These are phyloP conservation scores for Aureobasidium namibiae DNA, from an alignment of 2,329 filamentous ascomycete genomes.

Conservation along the genomic window DNA sequence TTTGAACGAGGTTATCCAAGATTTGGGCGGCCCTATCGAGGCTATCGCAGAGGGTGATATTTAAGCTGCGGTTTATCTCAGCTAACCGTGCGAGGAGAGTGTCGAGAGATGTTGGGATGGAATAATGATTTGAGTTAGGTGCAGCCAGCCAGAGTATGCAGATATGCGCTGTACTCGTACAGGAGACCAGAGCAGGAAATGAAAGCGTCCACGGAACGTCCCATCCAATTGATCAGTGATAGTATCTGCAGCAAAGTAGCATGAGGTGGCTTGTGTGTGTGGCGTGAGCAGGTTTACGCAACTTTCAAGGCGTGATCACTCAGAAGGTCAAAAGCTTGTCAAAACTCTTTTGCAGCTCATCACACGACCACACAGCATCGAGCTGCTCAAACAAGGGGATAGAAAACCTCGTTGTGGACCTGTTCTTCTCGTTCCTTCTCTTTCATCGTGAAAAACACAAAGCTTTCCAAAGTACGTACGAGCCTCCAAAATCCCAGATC, in stretches of 20 bases:
- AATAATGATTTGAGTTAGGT: no score
- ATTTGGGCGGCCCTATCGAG: neutral
- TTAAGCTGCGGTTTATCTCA: neutral
- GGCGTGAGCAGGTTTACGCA: neutral
- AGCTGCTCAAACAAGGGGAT: no score
- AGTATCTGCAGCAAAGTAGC: no score
- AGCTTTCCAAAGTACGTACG: neutral
- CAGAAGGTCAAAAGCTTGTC: neutral
- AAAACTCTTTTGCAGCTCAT: neutral
- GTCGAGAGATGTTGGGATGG: neutral
- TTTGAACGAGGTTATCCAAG: neutral
- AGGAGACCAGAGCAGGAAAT: no score
- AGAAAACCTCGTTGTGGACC: neutral
- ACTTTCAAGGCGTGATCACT: neutral
- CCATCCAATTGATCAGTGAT: no score
- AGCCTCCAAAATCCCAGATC: neutral
- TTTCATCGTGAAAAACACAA: neutral
- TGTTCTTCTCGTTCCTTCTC: neutral
- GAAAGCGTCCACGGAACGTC: no score
- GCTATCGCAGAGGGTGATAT: neutral
- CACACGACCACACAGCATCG: neutral
- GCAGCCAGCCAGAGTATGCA: no score
- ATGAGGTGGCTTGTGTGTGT: neutral
- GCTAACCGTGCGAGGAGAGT: neutral
- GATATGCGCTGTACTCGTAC: no score